phyloP scores from a whole-genome alignment of 2,329 filamentous ascomycete genomes.

The Kalaharituber pfeilii region DNA sequence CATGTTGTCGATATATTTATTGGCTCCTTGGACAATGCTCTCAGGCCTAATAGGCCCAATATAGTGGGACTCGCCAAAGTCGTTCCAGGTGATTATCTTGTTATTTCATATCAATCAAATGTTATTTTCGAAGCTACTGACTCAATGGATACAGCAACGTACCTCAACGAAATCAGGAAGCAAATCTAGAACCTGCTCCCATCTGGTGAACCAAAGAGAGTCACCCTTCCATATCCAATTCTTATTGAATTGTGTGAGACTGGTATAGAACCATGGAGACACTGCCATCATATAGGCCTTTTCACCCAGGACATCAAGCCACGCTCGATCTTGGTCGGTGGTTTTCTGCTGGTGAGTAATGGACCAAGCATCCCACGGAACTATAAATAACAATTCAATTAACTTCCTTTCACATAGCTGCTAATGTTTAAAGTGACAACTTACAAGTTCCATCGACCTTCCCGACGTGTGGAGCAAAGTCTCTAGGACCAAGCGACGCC shows the following conservation, averaged over 20 bases:
- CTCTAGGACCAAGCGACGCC: conserved; percentile 30
- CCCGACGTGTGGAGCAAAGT: conserved; percentile 21
- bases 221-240: conserved; percentile 49
- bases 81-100: conserved; percentile 41
- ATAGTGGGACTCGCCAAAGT: conserved; percentile 44
- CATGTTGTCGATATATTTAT: conserved; percentile 33
- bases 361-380: conserved; percentile 37
- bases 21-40: conserved; percentile 33
- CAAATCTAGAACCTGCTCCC: conserved; percentile 36
- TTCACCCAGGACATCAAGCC: conserved; percentile 27
- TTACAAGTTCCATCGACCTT: conserved; percentile 26
- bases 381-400: conserved; percentile 17
- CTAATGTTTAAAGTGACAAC: not conserved
- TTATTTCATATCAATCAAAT: not conserved
- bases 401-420: not conserved
- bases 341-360: conserved; percentile 28
- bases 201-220: conserved; percentile 42
- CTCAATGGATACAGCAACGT: conserved; percentile 1
- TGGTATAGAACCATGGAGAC: conserved; percentile 45
- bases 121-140: not conserved
- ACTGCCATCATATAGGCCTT: conserved; percentile 37
- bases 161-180: conserved; percentile 36
- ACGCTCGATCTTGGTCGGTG: conserved; percentile 29
- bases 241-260: conserved; percentile 39
- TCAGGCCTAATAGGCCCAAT: conserved; percentile 34